phyloP scores from a whole-genome alignment of 257 asterid species.

The Solanum arcanum region DNA sequence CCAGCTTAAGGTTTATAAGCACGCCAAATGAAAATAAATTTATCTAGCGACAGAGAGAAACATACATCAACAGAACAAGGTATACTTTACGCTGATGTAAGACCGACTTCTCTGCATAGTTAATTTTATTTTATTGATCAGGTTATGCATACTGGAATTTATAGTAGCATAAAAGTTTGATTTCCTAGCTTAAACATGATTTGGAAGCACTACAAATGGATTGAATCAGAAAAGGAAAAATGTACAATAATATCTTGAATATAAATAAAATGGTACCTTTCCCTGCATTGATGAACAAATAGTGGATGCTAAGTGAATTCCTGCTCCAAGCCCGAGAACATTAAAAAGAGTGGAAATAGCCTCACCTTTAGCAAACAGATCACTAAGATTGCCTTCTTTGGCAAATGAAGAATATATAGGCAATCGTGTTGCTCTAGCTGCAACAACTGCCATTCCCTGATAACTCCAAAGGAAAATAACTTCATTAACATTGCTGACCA shows the following conservation, averaged over 20 bases:
- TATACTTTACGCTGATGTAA: not conserved
- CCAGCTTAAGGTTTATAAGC: not conserved
- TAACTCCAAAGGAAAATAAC: slow-evolving; percentile 13
- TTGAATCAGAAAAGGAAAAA: not conserved
- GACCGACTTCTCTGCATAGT: not conserved
- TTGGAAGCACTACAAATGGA: not conserved
- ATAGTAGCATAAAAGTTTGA: not conserved
- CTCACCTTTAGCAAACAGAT: slow-evolving; percentile 96
- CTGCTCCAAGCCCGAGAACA: slow-evolving; percentile 82
- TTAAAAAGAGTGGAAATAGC: slow-evolving; percentile 92
- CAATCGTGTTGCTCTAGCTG: slow-evolving; percentile 97
- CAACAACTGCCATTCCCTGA: slow-evolving; percentile 99
- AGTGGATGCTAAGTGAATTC: slow-evolving; percentile 88
- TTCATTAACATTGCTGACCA: not conserved
- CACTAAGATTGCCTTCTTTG: slow-evolving; percentile 98
- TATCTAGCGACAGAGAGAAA: not conserved
- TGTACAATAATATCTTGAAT: not conserved
- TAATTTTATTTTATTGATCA: not conserved
- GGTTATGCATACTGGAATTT: not conserved
- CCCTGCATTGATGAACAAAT: slow-evolving; percentile 84
- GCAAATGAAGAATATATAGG: slow-evolving; percentile 96
- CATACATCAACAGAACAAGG: not conserved
- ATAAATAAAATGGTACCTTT: slow-evolving; percentile 44
- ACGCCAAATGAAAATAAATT: not conserved
- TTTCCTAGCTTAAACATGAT: not conserved